Percentiles rank a stretch among this genome's conserved stretches.
Evolutionary conservation across 768 basidiomycete species (phyloP).

Genomic region (Naganishia kalamii): DNA sequence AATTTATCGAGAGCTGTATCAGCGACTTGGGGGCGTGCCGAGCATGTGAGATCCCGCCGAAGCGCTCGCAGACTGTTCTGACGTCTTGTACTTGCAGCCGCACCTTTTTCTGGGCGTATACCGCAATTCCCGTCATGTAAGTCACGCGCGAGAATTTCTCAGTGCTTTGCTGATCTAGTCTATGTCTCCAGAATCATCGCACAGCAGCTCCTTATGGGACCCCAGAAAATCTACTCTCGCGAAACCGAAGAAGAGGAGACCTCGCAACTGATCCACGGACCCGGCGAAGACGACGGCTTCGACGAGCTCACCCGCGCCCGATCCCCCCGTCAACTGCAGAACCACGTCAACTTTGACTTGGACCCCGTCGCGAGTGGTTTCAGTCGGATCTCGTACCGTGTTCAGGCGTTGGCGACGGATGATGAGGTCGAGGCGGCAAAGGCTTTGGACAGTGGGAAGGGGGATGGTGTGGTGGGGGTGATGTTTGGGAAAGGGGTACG

Average conservation of each 20-base stretch:
- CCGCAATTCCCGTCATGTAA: constrained; percentile 42
- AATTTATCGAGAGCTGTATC: constrained; percentile 40
- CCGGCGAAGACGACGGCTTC: constrained; percentile 15
- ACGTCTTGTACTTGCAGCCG: constrained; percentile 21
- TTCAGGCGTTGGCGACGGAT: constrained; percentile 20
- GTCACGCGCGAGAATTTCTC: constrained; percentile 16
- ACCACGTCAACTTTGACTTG: constrained; percentile 6
- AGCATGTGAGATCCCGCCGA: constrained; percentile 24
- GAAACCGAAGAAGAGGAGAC: constrained; percentile 7
- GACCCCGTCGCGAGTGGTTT: constrained; percentile 28
- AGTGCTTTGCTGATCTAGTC: background rate
- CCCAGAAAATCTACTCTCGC: constrained; percentile 36
- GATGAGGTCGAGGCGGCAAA: constrained; percentile 33
- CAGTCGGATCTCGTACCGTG: constrained; percentile 33
- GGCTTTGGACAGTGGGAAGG: constrained; percentile 20
- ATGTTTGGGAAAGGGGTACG: constrained; percentile 38
- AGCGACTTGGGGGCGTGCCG: constrained; percentile 24
- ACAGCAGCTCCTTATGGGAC: constrained; percentile 45
- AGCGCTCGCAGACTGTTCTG: background rate
- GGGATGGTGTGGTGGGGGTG: constrained; percentile 38
- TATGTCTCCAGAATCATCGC: constrained; percentile 37
- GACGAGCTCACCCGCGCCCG: constrained; percentile 18
- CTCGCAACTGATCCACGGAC: constrained; percentile 7
- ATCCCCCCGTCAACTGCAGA: background rate
- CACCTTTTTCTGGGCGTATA: constrained; percentile 47